A percentile compares a stretch with the other conserved stretches of the same genome.
phyloP scores from a whole-genome alignment of 2,329 filamentous ascomycete species.

The Apiospora pterosperma region DNA sequence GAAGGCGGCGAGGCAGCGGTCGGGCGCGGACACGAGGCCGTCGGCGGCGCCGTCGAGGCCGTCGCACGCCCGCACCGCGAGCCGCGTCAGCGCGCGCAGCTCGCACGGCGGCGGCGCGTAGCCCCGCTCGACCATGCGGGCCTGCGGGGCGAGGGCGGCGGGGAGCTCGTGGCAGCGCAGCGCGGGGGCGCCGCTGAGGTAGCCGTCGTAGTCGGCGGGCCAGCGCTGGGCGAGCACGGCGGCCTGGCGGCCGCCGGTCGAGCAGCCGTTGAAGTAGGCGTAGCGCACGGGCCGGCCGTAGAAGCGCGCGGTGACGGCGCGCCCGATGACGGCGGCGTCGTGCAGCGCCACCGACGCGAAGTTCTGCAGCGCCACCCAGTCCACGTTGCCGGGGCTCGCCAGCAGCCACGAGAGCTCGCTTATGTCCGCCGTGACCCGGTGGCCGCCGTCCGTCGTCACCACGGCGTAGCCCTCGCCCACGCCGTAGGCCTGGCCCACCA shows the following conservation, averaged over 20 bases:
- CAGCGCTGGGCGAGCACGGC: slow-evolving; percentile 3
- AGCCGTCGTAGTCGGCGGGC: slow-evolving; percentile 2
- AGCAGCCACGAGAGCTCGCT: background rate
- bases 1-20: background rate
- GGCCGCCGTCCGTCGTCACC: slow-evolving; percentile 4
- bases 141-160: background rate
- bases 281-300: background rate
- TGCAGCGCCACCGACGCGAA: background rate
- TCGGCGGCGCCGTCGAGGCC: background rate
- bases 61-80: background rate
- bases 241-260: slow-evolving; percentile 1
- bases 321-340: slow-evolving; percentile 2
- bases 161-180: background rate
- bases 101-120: background rate
- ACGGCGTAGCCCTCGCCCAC: slow-evolving; percentile 4
- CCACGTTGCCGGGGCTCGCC: slow-evolving; percentile 5
- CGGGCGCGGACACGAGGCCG: background rate
- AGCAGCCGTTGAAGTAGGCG: slow-evolving; percentile 2
- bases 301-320: background rate
- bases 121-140: background rate
- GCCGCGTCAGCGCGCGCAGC: background rate
- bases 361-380: slow-evolving; percentile 7
- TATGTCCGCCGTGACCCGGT: background rate
- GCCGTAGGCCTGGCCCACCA: background rate
- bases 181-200: background rate